Conservation (phyloP, 805 yeast species). For the Candida taoyuanica region DNA sequence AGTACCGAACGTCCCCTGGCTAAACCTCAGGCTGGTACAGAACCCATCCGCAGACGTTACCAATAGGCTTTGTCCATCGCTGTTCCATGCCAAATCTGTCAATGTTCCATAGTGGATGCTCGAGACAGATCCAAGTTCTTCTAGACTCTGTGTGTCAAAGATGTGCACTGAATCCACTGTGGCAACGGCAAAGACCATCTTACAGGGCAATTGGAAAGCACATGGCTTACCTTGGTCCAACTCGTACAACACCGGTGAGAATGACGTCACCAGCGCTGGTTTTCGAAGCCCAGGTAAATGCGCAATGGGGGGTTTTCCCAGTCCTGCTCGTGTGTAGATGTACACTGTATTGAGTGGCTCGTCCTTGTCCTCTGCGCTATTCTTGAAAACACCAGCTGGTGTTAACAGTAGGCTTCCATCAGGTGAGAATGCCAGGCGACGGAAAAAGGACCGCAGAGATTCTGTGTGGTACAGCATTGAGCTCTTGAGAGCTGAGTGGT, state of each 20-base stretch:
- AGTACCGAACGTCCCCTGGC: conserved; percentile 52
- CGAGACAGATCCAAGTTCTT: conserved; percentile 69
- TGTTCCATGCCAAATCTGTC: conserved; percentile 84
- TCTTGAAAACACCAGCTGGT: conserved; percentile 65
- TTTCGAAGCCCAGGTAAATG: conserved; percentile 74
- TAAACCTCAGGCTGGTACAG: conserved; percentile 63
- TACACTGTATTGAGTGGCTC: conserved; percentile 65
- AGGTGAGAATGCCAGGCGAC: conserved; percentile 82
- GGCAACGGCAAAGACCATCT: conserved; percentile 88
- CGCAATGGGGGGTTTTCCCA: conserved; percentile 67
- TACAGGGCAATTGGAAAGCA: conserved; percentile 61
- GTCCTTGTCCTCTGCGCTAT: conserved; percentile 25
- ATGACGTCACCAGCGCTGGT: conserved; percentile 80
- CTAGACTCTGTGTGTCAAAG: conserved; percentile 68
- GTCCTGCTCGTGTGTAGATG: conserved; percentile 67
- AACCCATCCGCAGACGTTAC: conserved; percentile 91
- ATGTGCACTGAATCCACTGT: conserved; percentile 80
- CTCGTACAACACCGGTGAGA: conserved; percentile 63
- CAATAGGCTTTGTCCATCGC: conserved; percentile 65
- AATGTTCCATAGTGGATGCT: conserved; percentile 85
- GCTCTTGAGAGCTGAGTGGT: conserved; percentile 28
- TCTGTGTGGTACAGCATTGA: conserved; percentile 72
- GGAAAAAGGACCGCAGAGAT: conserved; percentile 82
- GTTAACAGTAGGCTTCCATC: conserved; percentile 81
- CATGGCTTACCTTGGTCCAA: conserved; percentile 23